Evolutionary conservation across 805 yeast species (phyloP).

Genomic region (Monosporozyma aquatica): DNA sequence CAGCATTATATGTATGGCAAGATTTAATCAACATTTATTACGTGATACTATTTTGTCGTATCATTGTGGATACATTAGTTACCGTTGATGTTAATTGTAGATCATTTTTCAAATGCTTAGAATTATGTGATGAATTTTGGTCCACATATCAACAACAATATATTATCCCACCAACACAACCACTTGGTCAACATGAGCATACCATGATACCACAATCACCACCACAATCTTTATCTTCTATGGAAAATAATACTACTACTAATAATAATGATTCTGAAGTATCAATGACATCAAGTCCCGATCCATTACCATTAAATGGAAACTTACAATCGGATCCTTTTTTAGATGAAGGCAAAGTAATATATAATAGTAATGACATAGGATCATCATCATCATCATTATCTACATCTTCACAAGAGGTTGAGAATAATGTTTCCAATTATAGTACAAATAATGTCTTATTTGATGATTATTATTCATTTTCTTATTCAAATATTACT

Average conservation of each 20-base stretch:
- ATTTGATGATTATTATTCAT: not conserved
- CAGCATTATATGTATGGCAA: constrained; percentile 13
- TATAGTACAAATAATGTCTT: not conserved
- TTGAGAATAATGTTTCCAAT: not conserved
- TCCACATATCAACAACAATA: not conserved
- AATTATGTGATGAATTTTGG: constrained; percentile 9
- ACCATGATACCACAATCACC: not conserved
- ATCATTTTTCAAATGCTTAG: constrained; percentile 8
- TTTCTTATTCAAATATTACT: not conserved
- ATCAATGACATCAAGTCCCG: not conserved
- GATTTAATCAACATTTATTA: constrained; percentile 10
- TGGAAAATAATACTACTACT: no score
- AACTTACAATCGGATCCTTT: not conserved
- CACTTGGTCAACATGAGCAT: not conserved
- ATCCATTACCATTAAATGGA: not conserved
- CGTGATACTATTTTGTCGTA: constrained; percentile 10
- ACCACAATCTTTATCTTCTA: not conserved
- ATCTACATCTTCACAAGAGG: no score
- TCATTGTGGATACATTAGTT: constrained; percentile 12
- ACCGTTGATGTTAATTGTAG: constrained; percentile 10
- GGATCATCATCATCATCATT: not conserved
- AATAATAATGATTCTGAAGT: not conserved
- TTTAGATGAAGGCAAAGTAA: constrained; percentile 1
- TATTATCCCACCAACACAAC: not conserved
- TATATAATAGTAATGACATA: not conserved